Evolutionary conservation across 1,284 basidiomycete genomes (phyloP), one percentile per base, ranked within the genome.

Genomic region (Pseudozyma hubeiensis): DNA sequence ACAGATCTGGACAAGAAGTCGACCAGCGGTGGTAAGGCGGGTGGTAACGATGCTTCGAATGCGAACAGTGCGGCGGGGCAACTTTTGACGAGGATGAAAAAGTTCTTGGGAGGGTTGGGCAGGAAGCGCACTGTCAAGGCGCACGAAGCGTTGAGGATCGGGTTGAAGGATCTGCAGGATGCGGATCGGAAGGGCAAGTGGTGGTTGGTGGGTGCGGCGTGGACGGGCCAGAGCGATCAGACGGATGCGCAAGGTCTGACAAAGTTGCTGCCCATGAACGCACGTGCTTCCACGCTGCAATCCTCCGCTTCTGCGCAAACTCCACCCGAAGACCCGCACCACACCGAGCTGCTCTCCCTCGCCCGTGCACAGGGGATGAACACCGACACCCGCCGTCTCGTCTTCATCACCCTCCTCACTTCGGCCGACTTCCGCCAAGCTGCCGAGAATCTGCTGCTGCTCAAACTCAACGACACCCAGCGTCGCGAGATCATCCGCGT

Each of bases 141-240:
- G 17, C 63, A 79, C 51, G 74, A 81, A n/a, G 64, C 77, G 7
- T 45, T 83, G 9, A 67, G 81, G 0, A 74, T 84, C 17, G 71
- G 69, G 35, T 53, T 98, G 19, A 87, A 89, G n/a, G 96, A 99
- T 84, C 87, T 99, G 10, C 91, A 90, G 63, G 89, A 90, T 1
- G 92, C 94, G 0, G 90, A 93, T 59, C 91, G 89, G 33, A 92
- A 91, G 80, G 97, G 97, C 3, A 97, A 96, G 86, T 99, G 97
- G 97, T 99, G 97, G 97, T 88, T 98, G 2, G 93, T 98, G 39
- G 97, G 96, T 30, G 93, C 96, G 0, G 96, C 93, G 1, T 99
- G 96, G 96, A 89, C 89, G 31, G 96, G 96, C 1, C 91, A 98
- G 80, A 93, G 93, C 3, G 88, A 97, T 1, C 87, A 91, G 29